phyloP scores from a whole-genome alignment of 495 filamentous ascomycete genomes.

The Trichoderma asperelloides region DNA sequence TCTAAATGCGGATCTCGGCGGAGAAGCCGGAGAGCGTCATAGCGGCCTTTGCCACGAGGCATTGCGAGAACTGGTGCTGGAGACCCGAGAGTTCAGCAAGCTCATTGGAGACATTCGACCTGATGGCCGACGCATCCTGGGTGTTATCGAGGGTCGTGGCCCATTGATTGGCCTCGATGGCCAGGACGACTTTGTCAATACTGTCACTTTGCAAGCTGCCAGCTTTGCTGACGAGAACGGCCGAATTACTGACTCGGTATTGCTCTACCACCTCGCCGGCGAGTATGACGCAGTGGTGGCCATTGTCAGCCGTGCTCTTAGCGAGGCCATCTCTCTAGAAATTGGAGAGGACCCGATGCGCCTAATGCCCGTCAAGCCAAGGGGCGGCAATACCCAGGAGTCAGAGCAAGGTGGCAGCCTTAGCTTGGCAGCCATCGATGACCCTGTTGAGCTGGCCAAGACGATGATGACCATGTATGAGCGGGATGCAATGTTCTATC shows the following conservation, averaged over 20 bases:
- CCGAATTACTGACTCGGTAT: conserved; percentile 80
- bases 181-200: conserved; percentile 72
- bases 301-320: conserved; percentile 83
- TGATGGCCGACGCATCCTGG: conserved; percentile 73
- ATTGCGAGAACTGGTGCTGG: conserved; percentile 87
- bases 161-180: conserved; percentile 70
- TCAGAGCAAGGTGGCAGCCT: conserved; percentile 49
- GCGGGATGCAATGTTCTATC: conserved; percentile 60
- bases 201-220: conserved; percentile 83
- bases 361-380: conserved; percentile 69
- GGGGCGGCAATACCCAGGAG: conserved; percentile 27
- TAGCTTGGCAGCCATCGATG: conserved; percentile 77
- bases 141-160: conserved; percentile 83
- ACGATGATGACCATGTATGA: conserved; percentile 79
- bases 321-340: conserved; percentile 74
- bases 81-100: conserved; percentile 87
- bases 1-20: conserved; percentile 77
- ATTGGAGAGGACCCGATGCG: conserved; percentile 67
- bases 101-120: conserved; percentile 82
- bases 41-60: conserved; percentile 82
- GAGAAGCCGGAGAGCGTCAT: conserved; percentile 65
- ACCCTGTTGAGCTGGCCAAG: conserved; percentile 66
- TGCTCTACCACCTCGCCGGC: conserved; percentile 87
- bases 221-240: conserved; percentile 89
- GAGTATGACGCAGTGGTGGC: conserved; percentile 87